Evolutionary conservation across 805 yeast genomes (phyloP).

Genomic region (Kodamaea laetipori): DNA sequence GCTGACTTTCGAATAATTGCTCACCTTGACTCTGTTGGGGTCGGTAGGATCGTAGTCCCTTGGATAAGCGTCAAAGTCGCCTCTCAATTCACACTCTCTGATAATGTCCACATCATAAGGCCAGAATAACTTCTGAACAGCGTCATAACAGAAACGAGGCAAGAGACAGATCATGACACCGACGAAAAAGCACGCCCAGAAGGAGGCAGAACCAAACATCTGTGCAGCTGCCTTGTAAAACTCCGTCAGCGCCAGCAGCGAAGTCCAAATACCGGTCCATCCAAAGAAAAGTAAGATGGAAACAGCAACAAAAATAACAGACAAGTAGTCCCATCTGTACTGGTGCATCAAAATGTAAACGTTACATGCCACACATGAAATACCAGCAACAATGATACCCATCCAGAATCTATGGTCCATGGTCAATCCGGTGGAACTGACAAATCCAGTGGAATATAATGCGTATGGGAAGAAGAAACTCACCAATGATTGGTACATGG

Average conservation of each 20-base stretch:
- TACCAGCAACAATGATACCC: constrained; percentile 62
- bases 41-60: constrained; percentile 56
- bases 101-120: constrained; percentile 74
- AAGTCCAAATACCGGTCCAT: constrained; percentile 84
- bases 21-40: constrained; percentile 55
- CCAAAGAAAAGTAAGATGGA: constrained; percentile 61
- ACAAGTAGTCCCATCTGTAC: constrained; percentile 77
- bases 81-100: constrained; percentile 58
- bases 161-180: constrained; percentile 56
- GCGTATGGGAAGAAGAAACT: constrained; percentile 70
- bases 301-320: constrained; percentile 52
- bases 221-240: constrained; percentile 67
- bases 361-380: constrained; percentile 66
- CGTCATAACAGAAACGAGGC: constrained; percentile 61
- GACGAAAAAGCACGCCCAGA: constrained; percentile 66
- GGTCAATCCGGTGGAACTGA: constrained; percentile 53
- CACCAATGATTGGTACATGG: constrained; percentile 68
- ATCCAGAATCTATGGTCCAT: constrained; percentile 71
- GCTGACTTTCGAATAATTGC: constrained; percentile 35
- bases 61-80: constrained; percentile 54
- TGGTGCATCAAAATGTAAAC: constrained; percentile 67
- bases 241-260: constrained; percentile 51
- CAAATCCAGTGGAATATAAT: constrained; percentile 45
- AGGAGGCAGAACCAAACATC: constrained; percentile 58
- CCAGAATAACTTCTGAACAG: constrained; percentile 49